These are phyloP conservation scores for Nannizzia gypsea DNA, from an alignment of 2,329 filamentous ascomycete genomes.

Conservation along the genomic window DNA sequence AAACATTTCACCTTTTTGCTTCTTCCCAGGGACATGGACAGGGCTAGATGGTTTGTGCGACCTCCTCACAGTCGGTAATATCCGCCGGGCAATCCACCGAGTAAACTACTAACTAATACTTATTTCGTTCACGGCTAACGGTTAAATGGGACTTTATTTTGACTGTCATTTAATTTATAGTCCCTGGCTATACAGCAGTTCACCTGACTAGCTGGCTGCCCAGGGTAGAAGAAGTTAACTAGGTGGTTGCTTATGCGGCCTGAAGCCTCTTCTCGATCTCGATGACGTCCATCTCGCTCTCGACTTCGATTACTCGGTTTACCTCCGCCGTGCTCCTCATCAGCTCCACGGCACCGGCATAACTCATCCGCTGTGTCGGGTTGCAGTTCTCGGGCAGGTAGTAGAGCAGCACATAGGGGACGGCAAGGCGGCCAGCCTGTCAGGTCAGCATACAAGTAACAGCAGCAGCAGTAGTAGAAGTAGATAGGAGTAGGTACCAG, in stretches of 20 bases:
- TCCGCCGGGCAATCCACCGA: too few species aligned
- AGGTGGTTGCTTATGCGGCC: constrained; percentile 14
- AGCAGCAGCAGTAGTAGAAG: background rate
- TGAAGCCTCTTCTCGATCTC: constrained; percentile 60
- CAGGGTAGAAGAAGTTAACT: too few species aligned
- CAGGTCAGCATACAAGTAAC: constrained; percentile 39
- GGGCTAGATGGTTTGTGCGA: too few species aligned
- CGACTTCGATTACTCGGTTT: constrained; percentile 75
- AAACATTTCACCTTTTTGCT: too few species aligned
- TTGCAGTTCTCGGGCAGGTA: constrained; percentile 91
- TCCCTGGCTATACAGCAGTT: too few species aligned
- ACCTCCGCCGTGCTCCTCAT: constrained; percentile 89
- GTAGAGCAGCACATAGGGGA: constrained; percentile 90
- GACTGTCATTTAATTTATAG: too few species aligned
- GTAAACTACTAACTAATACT: too few species aligned
- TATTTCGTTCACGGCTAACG: too few species aligned
- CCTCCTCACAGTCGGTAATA: too few species aligned
- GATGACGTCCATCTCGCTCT: constrained; percentile 66
- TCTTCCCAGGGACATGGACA: too few species aligned
- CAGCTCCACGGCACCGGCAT: constrained; percentile 89
- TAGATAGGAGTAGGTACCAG: constrained; percentile 43
- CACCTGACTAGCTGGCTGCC: too few species aligned
- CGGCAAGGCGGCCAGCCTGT: constrained; percentile 63
- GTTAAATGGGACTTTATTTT: too few species aligned
- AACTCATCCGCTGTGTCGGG: constrained; percentile 76